Percentiles rank a stretch among this genome's conserved stretches.
These are phyloP conservation scores for Coemansia furcata DNA, from an alignment of 192 early-diverging fungal genomes.

Conservation along the genomic window DNA sequence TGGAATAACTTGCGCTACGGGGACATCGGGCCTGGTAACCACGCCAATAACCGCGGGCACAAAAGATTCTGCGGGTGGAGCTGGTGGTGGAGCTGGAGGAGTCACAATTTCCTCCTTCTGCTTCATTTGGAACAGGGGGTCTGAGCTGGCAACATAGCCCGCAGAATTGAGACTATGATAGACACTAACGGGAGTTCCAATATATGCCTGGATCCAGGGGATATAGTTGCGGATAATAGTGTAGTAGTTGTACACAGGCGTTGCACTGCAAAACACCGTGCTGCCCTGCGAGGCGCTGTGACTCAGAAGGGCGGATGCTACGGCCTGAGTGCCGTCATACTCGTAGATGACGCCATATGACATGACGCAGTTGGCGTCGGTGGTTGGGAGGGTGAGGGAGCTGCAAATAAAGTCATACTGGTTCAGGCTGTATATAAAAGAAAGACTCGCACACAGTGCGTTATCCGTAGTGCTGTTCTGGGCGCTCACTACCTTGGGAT, in stretches of 20 bases:
- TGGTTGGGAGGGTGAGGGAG: not conserved
- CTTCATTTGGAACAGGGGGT: conserved; percentile 4
- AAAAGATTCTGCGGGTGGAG: not conserved
- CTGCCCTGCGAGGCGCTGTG: conserved; percentile 11
- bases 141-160: conserved; percentile 1
- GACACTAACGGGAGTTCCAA: not conserved
- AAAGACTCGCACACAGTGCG: not conserved
- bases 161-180: conserved; percentile 1
- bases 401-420: conserved; percentile 20
- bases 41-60: not conserved
- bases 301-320: conserved; percentile 18
- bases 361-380: conserved; percentile 11
- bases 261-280: conserved; percentile 13
- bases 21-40: not conserved
- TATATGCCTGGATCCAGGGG: conserved; percentile 11
- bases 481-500: not conserved
- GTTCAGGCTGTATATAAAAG: conserved; percentile 11
- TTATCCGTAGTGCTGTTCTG: not conserved
- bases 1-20: not conserved
- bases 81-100: no score
- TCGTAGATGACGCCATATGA: conserved; percentile 20
- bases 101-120: not conserved
- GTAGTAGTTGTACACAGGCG: conserved; percentile 24
- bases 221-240: conserved; percentile 30
- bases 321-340: not conserved